Evolutionary conservation across 352 stramenopile species (phyloP).

Genomic region (Globisporangium uncinulatum): DNA sequence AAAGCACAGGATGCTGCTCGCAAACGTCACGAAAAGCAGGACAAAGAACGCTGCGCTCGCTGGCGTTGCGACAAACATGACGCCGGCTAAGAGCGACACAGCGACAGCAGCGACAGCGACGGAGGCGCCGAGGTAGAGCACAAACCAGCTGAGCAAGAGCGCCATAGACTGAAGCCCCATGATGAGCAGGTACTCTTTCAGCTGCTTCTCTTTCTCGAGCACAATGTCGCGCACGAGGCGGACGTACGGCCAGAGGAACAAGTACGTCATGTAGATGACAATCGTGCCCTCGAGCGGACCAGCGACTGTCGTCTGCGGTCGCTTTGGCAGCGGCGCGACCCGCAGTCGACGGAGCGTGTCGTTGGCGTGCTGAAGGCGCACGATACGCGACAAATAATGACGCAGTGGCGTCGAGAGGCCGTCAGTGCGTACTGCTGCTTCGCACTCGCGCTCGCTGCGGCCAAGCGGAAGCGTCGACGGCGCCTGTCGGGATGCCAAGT

Average conservation of each 20-base stretch:
- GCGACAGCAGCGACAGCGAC: constrained; percentile 42
- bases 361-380: constrained; percentile 14
- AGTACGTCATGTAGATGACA: constrained; percentile 63
- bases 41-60: constrained; percentile 48
- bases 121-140: constrained; percentile 73
- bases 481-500: constrained; percentile 20
- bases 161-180: constrained; percentile 77
- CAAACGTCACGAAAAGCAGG: constrained; percentile 52
- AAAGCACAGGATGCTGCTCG: constrained; percentile 62
- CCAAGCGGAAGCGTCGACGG: constrained; percentile 26
- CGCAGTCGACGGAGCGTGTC: constrained; percentile 41
- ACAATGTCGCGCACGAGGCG: constrained; percentile 85
- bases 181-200: constrained; percentile 89
- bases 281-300: constrained; percentile 61
- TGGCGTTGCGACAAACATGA: constrained; percentile 50
- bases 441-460: constrained; percentile 21
- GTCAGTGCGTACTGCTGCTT: constrained; percentile 17
- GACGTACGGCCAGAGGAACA: constrained; percentile 86
- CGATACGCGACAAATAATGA: constrained; percentile 34
- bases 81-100: constrained; percentile 43
- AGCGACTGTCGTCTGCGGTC: constrained; percentile 32
- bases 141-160: constrained; percentile 71
- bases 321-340: constrained; percentile 31
- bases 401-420: constrained; percentile 17
- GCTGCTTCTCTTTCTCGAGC: constrained; percentile 85